These are phyloP conservation scores for Ophioceras dolichostomum DNA, from an alignment of 2,329 filamentous ascomycete genomes.

Conservation along the genomic window DNA sequence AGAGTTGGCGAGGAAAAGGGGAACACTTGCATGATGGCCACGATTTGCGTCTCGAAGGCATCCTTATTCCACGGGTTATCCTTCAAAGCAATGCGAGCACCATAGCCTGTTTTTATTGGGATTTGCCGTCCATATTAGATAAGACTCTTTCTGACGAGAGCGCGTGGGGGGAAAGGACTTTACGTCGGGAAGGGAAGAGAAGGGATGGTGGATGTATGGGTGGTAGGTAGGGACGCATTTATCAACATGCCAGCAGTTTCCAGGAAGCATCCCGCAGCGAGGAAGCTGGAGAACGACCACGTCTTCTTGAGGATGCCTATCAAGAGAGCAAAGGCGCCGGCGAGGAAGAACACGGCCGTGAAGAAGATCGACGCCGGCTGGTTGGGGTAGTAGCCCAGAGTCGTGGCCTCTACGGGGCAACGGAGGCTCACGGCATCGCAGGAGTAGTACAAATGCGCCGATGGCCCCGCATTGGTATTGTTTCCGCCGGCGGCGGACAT, in stretches of 20 bases:
- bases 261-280: slow-evolving; percentile 34
- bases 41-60: slow-evolving; percentile 47
- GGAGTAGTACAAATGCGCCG: slow-evolving; percentile 12
- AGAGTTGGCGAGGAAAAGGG: too few species aligned
- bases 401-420: slow-evolving; percentile 40
- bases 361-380: slow-evolving; percentile 43
- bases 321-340: slow-evolving; percentile 25
- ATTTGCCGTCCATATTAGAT: too few species aligned
- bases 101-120: slow-evolving; percentile 37
- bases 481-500: background rate
- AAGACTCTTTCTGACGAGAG: too few species aligned
- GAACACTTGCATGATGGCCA: slow-evolving; percentile 45
- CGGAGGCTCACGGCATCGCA: slow-evolving; percentile 25
- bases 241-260: slow-evolving; percentile 34
- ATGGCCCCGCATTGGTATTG: too few species aligned
- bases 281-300: slow-evolving; percentile 39
- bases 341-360: slow-evolving; percentile 32
- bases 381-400: slow-evolving; percentile 44
- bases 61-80: slow-evolving; percentile 39
- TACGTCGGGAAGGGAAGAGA: background rate
- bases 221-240: too few species aligned
- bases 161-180: too few species aligned
- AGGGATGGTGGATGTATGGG: background rate
- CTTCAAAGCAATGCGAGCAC: slow-evolving; percentile 36
- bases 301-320: slow-evolving; percentile 37